Base-by-base conservation (phyloP, 306 rosid genomes). In the Crataegus laevigata region DNA sequence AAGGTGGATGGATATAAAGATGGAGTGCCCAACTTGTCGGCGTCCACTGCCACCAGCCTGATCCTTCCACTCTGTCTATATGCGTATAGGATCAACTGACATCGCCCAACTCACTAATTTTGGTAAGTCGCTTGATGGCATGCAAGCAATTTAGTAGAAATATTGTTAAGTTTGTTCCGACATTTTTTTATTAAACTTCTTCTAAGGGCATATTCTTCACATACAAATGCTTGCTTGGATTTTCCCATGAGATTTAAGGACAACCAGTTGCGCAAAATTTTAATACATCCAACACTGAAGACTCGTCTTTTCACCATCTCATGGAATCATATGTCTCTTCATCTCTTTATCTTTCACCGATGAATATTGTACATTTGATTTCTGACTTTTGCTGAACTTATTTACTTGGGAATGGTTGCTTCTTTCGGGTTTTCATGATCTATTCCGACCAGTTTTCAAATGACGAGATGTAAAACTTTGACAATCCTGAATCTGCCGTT, bases 1-100 rank as follows among this genome's bases (percentile, higher is more conserved):
- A 88, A 90, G 99, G 86, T 94, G 99, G 99, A 94, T 94, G 99
- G 99, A 94, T 84, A 85, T 92, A 78, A 94, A 94, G 90, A 94
- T 94, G 99, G 99, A 92, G 88, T 94, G 99, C 85, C 99, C 99
- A 5, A 94, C 99, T 63, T 94, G 99, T 75, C 96, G 99, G 84
- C 93, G 99, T 70, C 80, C 93, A 2, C 86, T 92, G 71, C 99
- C 99, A 9, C 93, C 99, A 8, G 98, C 96, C 72, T 94, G 82
- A 83, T 77, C 68, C 57, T 43, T 67, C 79, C 71, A 22, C 51
- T 60, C 19, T 79, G 85, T 85, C 85, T 73, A 88, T 86, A 83
- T 75, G 42, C 51, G 52, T 74, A 55, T 85, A 82, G 90, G 85
- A 87, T 83, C 84, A 82, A 79, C 91, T 81, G 82, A 84, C 84